A percentile compares a stretch with the other conserved stretches of the same genome.
phyloP scores from a whole-genome alignment of 164 flowering plant species.

The Liquidambar formosana region DNA sequence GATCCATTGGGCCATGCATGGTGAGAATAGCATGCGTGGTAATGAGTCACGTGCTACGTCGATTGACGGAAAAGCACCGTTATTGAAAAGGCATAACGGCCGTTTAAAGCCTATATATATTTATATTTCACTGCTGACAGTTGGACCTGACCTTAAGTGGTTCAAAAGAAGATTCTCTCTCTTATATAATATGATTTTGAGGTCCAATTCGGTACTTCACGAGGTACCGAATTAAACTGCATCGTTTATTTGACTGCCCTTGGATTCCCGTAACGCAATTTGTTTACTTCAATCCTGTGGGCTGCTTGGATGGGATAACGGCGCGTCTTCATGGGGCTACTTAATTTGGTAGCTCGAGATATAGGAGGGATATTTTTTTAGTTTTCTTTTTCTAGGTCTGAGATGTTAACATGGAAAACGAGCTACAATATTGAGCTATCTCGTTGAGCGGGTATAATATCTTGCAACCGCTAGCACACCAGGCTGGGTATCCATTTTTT shows the following conservation, averaged over 20 bases:
- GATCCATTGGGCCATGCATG: too few relatives aligned
- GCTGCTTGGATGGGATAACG: background rate
- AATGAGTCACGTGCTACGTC: conserved; percentile 12
- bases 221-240: background rate
- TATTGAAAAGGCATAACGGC: conserved; percentile 18
- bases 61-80: conserved; percentile 20
- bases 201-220: background rate
- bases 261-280: too few relatives aligned
- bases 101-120: conserved; percentile 12
- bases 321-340: background rate
- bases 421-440: too few relatives aligned
- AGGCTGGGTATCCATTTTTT: too few relatives aligned
- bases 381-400: background rate
- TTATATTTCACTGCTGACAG: conserved; percentile 20
- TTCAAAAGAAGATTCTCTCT: conserved; percentile 22
- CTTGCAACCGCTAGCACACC: too few relatives aligned
- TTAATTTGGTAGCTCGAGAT: background rate
- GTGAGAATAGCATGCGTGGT: background rate
- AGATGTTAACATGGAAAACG: background rate
- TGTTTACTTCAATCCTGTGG: background rate
- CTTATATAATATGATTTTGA: conserved; percentile 7
- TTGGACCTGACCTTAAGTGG: conserved; percentile 17
- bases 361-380: background rate
- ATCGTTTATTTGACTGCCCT: too few relatives aligned
- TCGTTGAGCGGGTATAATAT: too few relatives aligned